Evolutionary conservation across 352 stramenopile species (phyloP).

Genomic region (Globisporangium lucens): DNA sequence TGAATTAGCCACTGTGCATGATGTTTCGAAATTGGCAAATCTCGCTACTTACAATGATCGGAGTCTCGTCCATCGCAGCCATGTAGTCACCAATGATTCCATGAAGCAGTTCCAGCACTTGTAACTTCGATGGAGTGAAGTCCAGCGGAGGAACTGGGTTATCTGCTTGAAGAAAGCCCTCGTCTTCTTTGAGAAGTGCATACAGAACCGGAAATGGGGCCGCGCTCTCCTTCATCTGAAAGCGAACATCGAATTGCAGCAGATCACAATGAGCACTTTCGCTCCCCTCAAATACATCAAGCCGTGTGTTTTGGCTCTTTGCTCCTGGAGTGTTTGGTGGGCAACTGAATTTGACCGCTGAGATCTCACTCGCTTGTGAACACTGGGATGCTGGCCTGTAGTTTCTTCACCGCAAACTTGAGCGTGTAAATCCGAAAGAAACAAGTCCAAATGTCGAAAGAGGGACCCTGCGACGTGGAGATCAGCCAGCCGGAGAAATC

Average conservation of each 20-base stretch:
- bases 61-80: conserved; percentile 35
- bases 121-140: conserved; percentile 24
- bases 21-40: too few relatives aligned
- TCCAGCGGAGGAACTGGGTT: neutral
- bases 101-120: conserved; percentile 45
- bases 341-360: neutral
- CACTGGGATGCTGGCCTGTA: neutral
- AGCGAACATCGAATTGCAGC: conserved; percentile 2
- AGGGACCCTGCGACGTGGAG: conserved; percentile 42
- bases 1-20: neutral
- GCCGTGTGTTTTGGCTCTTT: neutral
- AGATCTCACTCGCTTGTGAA: neutral
- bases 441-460: conserved; percentile 29
- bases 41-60: conserved; percentile 28
- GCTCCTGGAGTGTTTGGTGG: neutral
- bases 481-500: conserved; percentile 49
- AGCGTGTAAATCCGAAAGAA: conserved; percentile 29
- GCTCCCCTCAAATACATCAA: neutral
- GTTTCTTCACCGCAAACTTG: conserved; percentile 30
- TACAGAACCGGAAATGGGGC: conserved; percentile 23
- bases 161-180: conserved; percentile 22
- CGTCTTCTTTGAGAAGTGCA: conserved; percentile 17
- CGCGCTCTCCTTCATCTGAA: neutral
- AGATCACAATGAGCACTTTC: neutral
- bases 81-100: conserved; percentile 42